A percentile compares a stretch with the other conserved stretches of the same genome.
These are phyloP conservation scores for Fusarium algeriense DNA, from an alignment of 2,329 filamentous ascomycete genomes.

Conservation along the genomic window DNA sequence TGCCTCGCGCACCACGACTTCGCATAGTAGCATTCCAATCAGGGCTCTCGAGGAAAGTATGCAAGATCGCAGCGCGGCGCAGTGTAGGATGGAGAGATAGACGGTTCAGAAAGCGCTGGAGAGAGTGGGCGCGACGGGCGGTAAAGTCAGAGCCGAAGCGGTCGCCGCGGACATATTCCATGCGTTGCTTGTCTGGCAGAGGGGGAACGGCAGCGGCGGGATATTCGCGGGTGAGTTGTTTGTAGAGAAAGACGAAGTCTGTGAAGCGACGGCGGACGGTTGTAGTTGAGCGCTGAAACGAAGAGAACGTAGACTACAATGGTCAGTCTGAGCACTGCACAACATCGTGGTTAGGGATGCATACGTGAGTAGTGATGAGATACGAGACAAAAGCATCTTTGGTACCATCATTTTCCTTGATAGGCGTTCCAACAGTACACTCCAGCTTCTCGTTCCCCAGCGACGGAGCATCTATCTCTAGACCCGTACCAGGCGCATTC, in stretches of 20 bases:
- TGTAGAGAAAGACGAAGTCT: conserved; percentile 97
- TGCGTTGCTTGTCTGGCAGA: conserved; percentile 97
- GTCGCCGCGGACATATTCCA: conserved; percentile 98
- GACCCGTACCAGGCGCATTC: conserved; percentile 62
- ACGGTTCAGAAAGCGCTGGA: conserved; percentile 90
- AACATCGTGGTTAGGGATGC: conserved; percentile 14
- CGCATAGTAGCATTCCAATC: conserved; percentile 99
- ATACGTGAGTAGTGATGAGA: conserved; percentile 88
- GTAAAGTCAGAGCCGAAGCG: conserved; percentile 96
- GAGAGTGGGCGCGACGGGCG: conserved; percentile 84
- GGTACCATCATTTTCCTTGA: conserved; percentile 96
- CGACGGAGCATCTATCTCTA: conserved; percentile 70
- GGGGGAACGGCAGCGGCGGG: conserved; percentile 93
- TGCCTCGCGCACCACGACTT: conserved; percentile 75
- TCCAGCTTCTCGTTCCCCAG: conserved; percentile 81
- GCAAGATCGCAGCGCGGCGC: conserved; percentile 83
- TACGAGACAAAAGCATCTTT: conserved; percentile 98
- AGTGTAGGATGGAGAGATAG: conserved; percentile 90
- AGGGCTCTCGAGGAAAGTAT: conserved; percentile 89
- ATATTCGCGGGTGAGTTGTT: conserved; percentile 87
- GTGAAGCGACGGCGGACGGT: conserved; percentile 91
- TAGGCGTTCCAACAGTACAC: conserved; percentile 83
- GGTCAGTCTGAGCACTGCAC: conserved; percentile 10
- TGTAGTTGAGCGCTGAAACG: conserved; percentile 86
- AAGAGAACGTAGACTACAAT: conserved; percentile 87